Base-by-base conservation (phyloP, 2,329 filamentous ascomycete species). In the Lasiodiplodia hormozganensis region DNA sequence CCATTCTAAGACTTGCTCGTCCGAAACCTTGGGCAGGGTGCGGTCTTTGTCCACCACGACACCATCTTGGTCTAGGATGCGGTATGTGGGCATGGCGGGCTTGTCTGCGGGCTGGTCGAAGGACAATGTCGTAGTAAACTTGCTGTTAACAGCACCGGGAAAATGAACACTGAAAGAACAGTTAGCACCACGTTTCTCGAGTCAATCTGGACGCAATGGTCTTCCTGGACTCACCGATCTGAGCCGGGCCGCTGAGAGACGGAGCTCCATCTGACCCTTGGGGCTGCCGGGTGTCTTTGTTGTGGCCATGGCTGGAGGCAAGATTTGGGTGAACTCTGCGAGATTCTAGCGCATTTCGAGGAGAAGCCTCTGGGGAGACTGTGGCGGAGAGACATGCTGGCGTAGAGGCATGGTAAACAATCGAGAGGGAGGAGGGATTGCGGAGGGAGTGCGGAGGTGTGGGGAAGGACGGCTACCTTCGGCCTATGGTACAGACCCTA, bases 91-190 rank as follows among this genome's bases (percentile, higher is more conserved):
- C 76, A 99, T 91, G 5, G 94, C 90, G 40, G 89, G 85, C 74
- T 90, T 87, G 65, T 89, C 87, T 51, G 89, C 86, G 0, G 94
- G 92, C 62, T 88, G 87, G 67, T 92, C 88, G 80, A 97, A 98
- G 51, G 86, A 84, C 80, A 98, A 90, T 0, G 86, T 85, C 72
- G 88, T 90, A 4, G 93, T 97, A 81, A 99, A 99, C 71, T 93
- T 92, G 78, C 93, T 97, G 79, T 97, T 95, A 64, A 98, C 85
- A 0, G 96, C 96, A n/a, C 96, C 96, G 0, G 96, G 96, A 73
- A 99, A 99, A 67, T 88, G 83, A 12, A 88, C 85, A 68, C 87
- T 89, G 62, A 18, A 69, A 23, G 62, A 60, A 14, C 1, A 6
- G 31, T 64, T 6, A 52, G 38, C 18, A 5, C 28, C 0, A 38